Conservation (phyloP, 306 rosid species). For the Pyrus communis region DNA sequence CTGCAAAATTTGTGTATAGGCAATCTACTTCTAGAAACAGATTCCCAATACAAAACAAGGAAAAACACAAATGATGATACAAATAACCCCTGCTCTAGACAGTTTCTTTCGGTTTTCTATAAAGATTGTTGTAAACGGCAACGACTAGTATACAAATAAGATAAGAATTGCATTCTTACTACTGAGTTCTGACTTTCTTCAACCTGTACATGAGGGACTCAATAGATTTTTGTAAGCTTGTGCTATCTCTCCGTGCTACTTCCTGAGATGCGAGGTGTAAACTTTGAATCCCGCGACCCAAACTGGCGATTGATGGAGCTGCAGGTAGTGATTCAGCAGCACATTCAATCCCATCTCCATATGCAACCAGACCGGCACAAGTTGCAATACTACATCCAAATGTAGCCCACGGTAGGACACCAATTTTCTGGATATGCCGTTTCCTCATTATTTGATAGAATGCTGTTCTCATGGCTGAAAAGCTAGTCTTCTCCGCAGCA, state of each 20-base stretch:
- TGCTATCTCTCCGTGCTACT: conserved; percentile 44
- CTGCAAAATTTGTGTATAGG: not conserved
- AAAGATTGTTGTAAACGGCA: not conserved
- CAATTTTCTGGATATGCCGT: conserved; percentile 39
- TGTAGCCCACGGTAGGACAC: conserved; percentile 67
- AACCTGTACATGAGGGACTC: conserved; percentile 49
- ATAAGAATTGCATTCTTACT: conserved; percentile 12
- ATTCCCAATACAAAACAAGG: not conserved
- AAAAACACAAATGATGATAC: not conserved
- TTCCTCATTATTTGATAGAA: conserved; percentile 83
- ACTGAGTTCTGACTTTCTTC: conserved; percentile 43
- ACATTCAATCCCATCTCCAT: conserved; percentile 77
- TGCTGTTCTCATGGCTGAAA: conserved; percentile 71
- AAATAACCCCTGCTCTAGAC: not conserved
- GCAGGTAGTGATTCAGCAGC: conserved; percentile 50
- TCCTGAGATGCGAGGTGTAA: conserved; percentile 44
- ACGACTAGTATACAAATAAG: not conserved
- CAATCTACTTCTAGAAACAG: not conserved
- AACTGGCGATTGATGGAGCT: conserved; percentile 69
- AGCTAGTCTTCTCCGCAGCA: conserved; percentile 64
- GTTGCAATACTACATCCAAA: conserved; percentile 61
- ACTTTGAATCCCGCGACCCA: conserved; percentile 68
- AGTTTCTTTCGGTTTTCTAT: not conserved
- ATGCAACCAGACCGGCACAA: conserved; percentile 54
- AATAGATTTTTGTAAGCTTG: conserved; percentile 43